These are phyloP conservation scores for Calocybe gambosa DNA, from an alignment of 1,284 basidiomycete genomes.

Conservation along the genomic window DNA sequence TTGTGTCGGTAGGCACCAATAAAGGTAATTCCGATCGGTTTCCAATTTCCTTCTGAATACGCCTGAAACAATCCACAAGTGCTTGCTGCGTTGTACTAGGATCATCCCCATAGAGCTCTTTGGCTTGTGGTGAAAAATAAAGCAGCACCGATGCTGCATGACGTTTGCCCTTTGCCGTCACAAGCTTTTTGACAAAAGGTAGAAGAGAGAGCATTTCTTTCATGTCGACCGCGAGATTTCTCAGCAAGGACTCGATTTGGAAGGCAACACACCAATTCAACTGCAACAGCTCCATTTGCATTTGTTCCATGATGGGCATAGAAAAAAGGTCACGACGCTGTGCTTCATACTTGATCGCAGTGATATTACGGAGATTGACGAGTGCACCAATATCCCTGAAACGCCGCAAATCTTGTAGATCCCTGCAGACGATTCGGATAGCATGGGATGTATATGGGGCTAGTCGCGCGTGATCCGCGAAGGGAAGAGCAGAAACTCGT, in stretches of 20 bases:
- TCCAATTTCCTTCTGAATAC: slow-evolving; percentile 25
- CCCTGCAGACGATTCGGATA: slow-evolving; percentile 42
- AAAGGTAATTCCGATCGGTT: slow-evolving; percentile 17
- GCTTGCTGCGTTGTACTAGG: slow-evolving; percentile 21
- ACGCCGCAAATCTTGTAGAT: slow-evolving; percentile 24
- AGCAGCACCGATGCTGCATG: slow-evolving; percentile 36
- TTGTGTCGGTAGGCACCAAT: slow-evolving; percentile 28
- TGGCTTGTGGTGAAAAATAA: slow-evolving; percentile 34
- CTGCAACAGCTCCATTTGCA: slow-evolving; percentile 31
- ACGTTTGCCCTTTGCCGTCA: slow-evolving; percentile 24
- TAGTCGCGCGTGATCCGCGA: slow-evolving; percentile 29
- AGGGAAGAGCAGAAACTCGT: slow-evolving; percentile 28
- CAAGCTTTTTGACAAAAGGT: slow-evolving; percentile 27
- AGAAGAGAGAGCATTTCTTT: slow-evolving; percentile 40
- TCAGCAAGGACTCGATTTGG: slow-evolving; percentile 46
- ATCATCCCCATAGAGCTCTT: slow-evolving; percentile 26
- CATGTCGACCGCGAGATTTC: slow-evolving; percentile 36
- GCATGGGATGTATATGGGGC: slow-evolving; percentile 43
- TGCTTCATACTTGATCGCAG: slow-evolving; percentile 31
- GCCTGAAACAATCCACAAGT: slow-evolving; percentile 31
- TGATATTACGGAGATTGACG: slow-evolving; percentile 31
- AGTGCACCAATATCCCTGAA: slow-evolving; percentile 34
- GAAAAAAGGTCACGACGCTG: slow-evolving; percentile 41
- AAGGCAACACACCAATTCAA: slow-evolving; percentile 48
- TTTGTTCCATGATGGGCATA: slow-evolving; percentile 21